A percentile compares a stretch with the other conserved stretches of the same genome.
phyloP scores from a whole-genome alignment of 2,329 filamentous ascomycete genomes.

The Beauveria asiatica region DNA sequence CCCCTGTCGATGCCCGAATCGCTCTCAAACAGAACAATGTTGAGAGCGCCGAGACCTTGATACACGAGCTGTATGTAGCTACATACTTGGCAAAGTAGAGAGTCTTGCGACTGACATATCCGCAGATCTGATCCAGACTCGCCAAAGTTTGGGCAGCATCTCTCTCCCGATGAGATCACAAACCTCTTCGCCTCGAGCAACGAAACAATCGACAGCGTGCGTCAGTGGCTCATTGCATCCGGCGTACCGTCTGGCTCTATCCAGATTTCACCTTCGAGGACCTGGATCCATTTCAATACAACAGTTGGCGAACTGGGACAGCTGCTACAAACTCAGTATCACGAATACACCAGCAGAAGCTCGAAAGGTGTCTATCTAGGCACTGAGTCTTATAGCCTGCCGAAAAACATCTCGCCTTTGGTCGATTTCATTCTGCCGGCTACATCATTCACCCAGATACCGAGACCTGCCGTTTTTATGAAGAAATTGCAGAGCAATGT shows the following conservation, averaged over 20 bases:
- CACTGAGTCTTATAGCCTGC: too few species aligned
- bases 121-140: constrained; percentile 1
- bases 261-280: constrained; percentile 37
- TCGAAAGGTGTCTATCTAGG: too few species aligned
- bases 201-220: constrained; percentile 40
- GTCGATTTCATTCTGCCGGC: constrained; percentile 31
- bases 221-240: constrained; percentile 41
- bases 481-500: too few species aligned
- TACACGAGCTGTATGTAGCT: too few species aligned
- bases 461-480: not conserved
- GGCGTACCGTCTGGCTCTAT: constrained; percentile 41
- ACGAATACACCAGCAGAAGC: too few species aligned
- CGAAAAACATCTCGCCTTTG: constrained; percentile 22
- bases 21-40: too few species aligned
- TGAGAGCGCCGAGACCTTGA: too few species aligned
- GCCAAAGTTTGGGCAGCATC: constrained; percentile 2
- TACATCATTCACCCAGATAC: too few species aligned
- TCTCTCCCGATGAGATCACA: not conserved
- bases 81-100: too few species aligned
- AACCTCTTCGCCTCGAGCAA: constrained; percentile 10
- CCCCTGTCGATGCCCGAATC: too few species aligned
- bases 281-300: constrained; percentile 24
- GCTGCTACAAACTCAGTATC: not conserved
- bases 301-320: constrained; percentile 22
- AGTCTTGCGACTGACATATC: not conserved